phyloP scores from a whole-genome alignment of 768 basidiomycete genomes.

The Auriscalpium vulgare region DNA sequence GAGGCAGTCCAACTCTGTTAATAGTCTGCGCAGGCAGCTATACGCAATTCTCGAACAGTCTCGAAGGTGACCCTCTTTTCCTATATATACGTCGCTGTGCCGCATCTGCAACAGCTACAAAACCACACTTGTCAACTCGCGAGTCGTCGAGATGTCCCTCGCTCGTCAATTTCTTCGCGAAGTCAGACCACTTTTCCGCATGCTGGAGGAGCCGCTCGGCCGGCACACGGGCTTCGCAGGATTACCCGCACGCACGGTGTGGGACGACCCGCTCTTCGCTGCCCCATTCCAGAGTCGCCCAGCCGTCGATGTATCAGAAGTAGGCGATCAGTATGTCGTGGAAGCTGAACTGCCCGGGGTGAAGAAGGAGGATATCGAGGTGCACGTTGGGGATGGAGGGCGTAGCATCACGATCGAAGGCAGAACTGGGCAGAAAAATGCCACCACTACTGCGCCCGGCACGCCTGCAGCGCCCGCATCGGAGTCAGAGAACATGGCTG shows the following conservation, averaged over 20 bases:
- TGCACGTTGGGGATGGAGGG: slow-evolving; percentile 63
- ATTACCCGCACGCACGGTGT: slow-evolving; percentile 28
- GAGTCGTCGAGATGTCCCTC: slow-evolving; percentile 45
- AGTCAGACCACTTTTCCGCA: slow-evolving; percentile 65
- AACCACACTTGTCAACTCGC: not conserved
- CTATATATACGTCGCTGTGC: too few relatives aligned
- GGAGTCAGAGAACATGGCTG: too few relatives aligned
- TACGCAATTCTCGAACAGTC: too few relatives aligned
- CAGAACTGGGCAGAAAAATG: slow-evolving; percentile 26
- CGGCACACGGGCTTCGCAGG: slow-evolving; percentile 26
- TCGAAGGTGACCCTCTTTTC: too few relatives aligned
- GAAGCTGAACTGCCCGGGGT: slow-evolving; percentile 78
- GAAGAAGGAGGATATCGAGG: slow-evolving; percentile 66
- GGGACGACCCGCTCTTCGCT: slow-evolving; percentile 45
- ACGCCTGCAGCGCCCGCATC: too few relatives aligned
- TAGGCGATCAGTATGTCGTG: slow-evolving; percentile 54
- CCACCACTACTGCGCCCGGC: not conserved
- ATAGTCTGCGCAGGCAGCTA: too few relatives aligned
- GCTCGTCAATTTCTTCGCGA: slow-evolving; percentile 59
- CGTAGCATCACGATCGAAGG: slow-evolving; percentile 70
- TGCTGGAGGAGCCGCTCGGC: slow-evolving; percentile 64
- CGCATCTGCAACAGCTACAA: too few relatives aligned
- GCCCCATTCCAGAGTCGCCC: slow-evolving; percentile 32
- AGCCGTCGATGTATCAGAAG: slow-evolving; percentile 61
- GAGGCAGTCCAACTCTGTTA: too few relatives aligned